Evolutionary conservation across 371 early-diverging fungal species (phyloP).

Genomic region (Syncephalastrum sp.): DNA sequence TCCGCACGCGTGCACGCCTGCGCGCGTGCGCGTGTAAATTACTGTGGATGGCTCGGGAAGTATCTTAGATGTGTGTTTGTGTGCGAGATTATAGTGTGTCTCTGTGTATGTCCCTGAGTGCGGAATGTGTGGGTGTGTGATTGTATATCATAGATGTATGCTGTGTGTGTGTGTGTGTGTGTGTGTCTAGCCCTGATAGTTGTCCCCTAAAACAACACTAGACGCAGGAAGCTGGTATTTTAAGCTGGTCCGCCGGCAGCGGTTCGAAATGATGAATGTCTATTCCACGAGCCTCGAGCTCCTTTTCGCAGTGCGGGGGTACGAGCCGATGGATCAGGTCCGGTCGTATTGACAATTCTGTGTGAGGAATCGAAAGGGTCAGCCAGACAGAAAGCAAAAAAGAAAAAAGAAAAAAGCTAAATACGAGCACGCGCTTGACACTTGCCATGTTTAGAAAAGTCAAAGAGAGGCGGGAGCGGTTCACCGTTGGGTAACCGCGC

Average conservation of each 20-base stretch:
- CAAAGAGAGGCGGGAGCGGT: constrained; percentile 85
- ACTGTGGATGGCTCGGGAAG: no score
- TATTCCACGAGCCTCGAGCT: constrained; percentile 39
- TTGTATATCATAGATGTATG: no score
- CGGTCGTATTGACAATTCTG: constrained; percentile 54
- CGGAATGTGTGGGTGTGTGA: no score
- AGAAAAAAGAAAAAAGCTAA: neutral
- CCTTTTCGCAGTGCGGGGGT: constrained; percentile 61
- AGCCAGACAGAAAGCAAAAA: neutral
- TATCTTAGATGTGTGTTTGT: no score
- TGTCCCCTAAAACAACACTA: neutral
- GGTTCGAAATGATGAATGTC: constrained; percentile 48
- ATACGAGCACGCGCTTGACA: no score
- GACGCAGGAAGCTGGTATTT: constrained; percentile 16
- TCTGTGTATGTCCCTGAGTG: no score
- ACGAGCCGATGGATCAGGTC: constrained; percentile 60
- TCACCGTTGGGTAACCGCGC: constrained; percentile 77
- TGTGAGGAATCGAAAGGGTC: neutral
- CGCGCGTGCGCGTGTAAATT: no score
- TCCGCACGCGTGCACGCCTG: no score
- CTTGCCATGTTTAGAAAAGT: constrained; percentile 80
- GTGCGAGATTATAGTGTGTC: no score
- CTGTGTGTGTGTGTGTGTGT: no score
- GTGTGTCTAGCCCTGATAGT: no score
- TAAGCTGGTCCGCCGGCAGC: constrained; percentile 40